phyloP scores from a whole-genome alignment of 768 basidiomycete genomes.

The Strobilomyces echinocephalus region DNA sequence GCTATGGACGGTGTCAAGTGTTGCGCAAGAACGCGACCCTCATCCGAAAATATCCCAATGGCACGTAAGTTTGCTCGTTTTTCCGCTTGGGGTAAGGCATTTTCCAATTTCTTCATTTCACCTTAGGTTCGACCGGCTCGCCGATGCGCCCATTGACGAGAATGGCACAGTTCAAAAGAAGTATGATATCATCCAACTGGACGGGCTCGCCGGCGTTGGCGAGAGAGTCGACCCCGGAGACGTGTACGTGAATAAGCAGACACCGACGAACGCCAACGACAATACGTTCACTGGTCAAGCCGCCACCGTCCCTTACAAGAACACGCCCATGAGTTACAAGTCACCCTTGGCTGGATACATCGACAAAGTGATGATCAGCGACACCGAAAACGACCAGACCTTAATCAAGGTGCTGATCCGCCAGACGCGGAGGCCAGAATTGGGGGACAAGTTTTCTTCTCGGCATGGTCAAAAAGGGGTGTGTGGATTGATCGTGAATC shows the following conservation, averaged over 20 bases:
- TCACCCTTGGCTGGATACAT: slow-evolving; percentile 90
- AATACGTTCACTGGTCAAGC: slow-evolving; percentile 83
- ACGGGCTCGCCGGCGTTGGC: slow-evolving; percentile 93
- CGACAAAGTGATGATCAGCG: slow-evolving; percentile 97
- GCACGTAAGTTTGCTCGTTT: slow-evolving; percentile 67
- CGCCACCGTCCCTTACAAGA: slow-evolving; percentile 82
- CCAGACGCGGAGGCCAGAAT: slow-evolving; percentile 92
- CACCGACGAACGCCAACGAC: slow-evolving; percentile 90
- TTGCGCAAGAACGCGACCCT: slow-evolving; percentile 92
- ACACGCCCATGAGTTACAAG: slow-evolving; percentile 90
- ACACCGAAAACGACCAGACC: slow-evolving; percentile 94
- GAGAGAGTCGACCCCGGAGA: slow-evolving; percentile 91
- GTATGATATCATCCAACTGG: slow-evolving; percentile 86
- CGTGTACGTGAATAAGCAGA: slow-evolving; percentile 95
- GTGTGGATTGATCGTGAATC: slow-evolving; percentile 96
- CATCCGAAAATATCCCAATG: slow-evolving; percentile 94
- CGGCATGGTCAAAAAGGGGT: slow-evolving; percentile 99
- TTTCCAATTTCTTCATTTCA: slow-evolving; percentile 4
- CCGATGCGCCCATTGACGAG: slow-evolving; percentile 85
- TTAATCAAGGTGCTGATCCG: slow-evolving; percentile 96
- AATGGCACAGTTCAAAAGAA: slow-evolving; percentile 75
- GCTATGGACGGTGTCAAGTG: slow-evolving; percentile 97
- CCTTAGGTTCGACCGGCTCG: slow-evolving; percentile 82
- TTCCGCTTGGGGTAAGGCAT: slow-evolving; percentile 9
- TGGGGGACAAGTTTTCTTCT: slow-evolving; percentile 98